These are phyloP conservation scores for Trichoderma sp. DNA, from an alignment of 2,329 filamentous ascomycete species.

Conservation along the genomic window DNA sequence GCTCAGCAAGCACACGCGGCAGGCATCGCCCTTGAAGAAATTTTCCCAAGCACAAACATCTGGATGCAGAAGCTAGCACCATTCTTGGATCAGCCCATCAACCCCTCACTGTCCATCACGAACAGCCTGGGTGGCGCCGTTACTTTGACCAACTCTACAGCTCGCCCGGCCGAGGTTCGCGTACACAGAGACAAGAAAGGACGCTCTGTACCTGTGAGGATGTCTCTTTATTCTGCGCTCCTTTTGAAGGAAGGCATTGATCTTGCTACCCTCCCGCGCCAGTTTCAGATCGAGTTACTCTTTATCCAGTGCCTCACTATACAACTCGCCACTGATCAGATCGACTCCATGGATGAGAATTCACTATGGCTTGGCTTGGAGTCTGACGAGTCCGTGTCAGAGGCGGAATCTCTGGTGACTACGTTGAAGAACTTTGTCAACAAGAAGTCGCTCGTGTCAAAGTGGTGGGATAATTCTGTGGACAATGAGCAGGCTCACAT, in stretches of 20 bases:
- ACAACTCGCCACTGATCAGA: constrained; percentile 59
- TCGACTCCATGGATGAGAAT: constrained; percentile 49
- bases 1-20: constrained; percentile 42
- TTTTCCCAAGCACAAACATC: constrained; percentile 65
- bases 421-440: constrained; percentile 47
- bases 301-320: constrained; percentile 56
- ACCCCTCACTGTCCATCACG: constrained; percentile 71
- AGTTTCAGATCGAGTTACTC: constrained; percentile 54
- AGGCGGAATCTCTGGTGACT: constrained; percentile 51
- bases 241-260: constrained; percentile 54
- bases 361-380: constrained; percentile 53
- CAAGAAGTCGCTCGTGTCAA: constrained; percentile 39
- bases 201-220: constrained; percentile 72
- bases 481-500: constrained; percentile 43
- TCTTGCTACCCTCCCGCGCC: constrained; percentile 45
- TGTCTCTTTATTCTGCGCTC: constrained; percentile 70
- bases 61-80: constrained; percentile 68
- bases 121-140: constrained; percentile 72
- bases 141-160: constrained; percentile 53
- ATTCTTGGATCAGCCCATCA: constrained; percentile 57
- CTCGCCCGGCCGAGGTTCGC: constrained; percentile 33
- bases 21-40: constrained; percentile 42
- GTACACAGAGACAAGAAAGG: constrained; percentile 67
- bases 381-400: constrained; percentile 41
- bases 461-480: constrained; percentile 45